A percentile compares a stretch with the other conserved stretches of the same genome.
Evolutionary conservation across 768 basidiomycete genomes (phyloP).

Genomic region (Candolleomyces aberdarensis): DNA sequence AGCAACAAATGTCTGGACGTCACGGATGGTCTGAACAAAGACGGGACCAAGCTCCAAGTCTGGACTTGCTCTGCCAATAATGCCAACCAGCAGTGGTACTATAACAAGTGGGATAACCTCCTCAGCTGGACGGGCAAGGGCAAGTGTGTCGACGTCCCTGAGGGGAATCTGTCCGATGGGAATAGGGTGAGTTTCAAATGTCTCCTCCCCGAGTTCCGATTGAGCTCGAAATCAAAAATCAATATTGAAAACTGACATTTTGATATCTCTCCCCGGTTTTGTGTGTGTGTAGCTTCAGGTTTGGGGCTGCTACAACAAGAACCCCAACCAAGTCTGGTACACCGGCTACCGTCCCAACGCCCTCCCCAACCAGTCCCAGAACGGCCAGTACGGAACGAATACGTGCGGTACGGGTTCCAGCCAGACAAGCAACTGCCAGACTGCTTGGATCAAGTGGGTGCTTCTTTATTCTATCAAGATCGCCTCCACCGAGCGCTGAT

Average conservation of each 20-base stretch:
- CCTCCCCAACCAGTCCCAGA: slow-evolving; percentile 49
- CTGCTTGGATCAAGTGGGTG: slow-evolving; percentile 54
- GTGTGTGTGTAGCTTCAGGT: slow-evolving; percentile 37
- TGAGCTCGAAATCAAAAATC: neutral
- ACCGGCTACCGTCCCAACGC: slow-evolving; percentile 40
- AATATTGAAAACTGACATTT: neutral
- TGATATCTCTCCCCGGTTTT: neutral
- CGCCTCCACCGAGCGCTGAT: neutral
- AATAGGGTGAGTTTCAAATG: slow-evolving; percentile 31
- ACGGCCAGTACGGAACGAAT: slow-evolving; percentile 64
- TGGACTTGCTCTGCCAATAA: slow-evolving; percentile 45
- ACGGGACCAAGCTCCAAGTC: slow-evolving; percentile 50
- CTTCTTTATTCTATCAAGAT: neutral
- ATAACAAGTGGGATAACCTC: slow-evolving; percentile 40
- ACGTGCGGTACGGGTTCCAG: slow-evolving; percentile 59
- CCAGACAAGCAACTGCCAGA: slow-evolving; percentile 67
- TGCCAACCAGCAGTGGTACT: slow-evolving; percentile 44
- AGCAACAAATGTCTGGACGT: slow-evolving; percentile 51
- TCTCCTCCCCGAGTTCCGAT: neutral
- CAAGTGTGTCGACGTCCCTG: slow-evolving; percentile 48
- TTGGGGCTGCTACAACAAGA: slow-evolving; percentile 39
- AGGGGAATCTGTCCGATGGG: slow-evolving; percentile 36
- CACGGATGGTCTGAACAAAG: slow-evolving; percentile 32
- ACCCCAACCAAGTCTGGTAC: slow-evolving; percentile 52
- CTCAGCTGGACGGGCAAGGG: slow-evolving; percentile 46